phyloP scores from a whole-genome alignment of 805 yeast genomes.

The Yamadazyma nakazawae region DNA sequence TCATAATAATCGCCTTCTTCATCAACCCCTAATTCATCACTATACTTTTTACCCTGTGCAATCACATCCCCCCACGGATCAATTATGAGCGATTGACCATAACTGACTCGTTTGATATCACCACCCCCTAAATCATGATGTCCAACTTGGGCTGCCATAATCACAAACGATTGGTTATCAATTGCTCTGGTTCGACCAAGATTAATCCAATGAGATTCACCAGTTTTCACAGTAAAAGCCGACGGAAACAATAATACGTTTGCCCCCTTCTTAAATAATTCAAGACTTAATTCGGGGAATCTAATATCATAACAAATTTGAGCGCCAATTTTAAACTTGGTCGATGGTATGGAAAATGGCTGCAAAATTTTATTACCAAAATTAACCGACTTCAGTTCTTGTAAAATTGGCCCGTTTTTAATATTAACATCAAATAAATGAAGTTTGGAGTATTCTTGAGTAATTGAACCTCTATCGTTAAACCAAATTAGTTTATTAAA shows the following conservation, averaged over 20 bases:
- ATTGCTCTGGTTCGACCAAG: constrained; percentile 83
- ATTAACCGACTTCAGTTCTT: constrained; percentile 76
- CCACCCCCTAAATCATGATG: constrained; percentile 48
- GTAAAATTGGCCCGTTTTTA: constrained; percentile 73
- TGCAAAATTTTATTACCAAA: constrained; percentile 58
- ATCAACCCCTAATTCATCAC: constrained; percentile 20
- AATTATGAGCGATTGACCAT: constrained; percentile 83
- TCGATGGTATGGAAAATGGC: constrained; percentile 51
- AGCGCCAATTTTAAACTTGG: constrained; percentile 51
- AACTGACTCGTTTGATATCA: constrained; percentile 61
- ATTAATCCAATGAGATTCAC: constrained; percentile 84
- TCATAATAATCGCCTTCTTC: constrained; percentile 35
- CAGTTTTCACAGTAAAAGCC: constrained; percentile 91
- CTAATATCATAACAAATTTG: constrained; percentile 85
- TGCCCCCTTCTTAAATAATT: constrained; percentile 68
- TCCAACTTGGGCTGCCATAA: constrained; percentile 90
- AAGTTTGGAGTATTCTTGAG: constrained; percentile 73
- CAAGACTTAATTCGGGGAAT: constrained; percentile 75
- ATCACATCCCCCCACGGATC: constrained; percentile 89
- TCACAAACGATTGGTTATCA: constrained; percentile 81
- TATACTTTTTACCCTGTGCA: constrained; percentile 42
- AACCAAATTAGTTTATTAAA: constrained; percentile 76
- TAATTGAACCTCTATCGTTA: constrained; percentile 57
- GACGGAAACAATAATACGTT: constrained; percentile 79
- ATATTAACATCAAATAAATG: constrained; percentile 90